Percentiles rank a stretch among this genome's conserved stretches.
phyloP scores from a whole-genome alignment of 768 basidiomycete species.

The Tylopilus plumbeoviolaceoides region DNA sequence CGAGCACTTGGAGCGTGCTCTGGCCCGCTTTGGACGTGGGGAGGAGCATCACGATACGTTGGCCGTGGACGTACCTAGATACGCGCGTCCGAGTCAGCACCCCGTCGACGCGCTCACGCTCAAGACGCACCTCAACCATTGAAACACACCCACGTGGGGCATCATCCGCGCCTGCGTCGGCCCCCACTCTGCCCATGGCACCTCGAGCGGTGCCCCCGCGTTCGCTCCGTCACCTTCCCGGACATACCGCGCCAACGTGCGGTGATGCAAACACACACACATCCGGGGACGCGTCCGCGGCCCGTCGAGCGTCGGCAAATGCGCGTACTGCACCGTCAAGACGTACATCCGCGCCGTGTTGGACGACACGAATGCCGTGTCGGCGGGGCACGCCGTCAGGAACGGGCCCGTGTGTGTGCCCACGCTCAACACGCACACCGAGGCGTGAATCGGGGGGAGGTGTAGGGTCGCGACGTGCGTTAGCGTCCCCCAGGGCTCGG shows the following conservation, averaged over 20 bases:
- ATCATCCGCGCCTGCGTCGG: slow-evolving; percentile 32
- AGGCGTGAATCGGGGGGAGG: slow-evolving; percentile 10
- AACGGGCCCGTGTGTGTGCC: slow-evolving; percentile 35
- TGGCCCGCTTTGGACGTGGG: slow-evolving; percentile 3
- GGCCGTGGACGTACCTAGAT: slow-evolving; percentile 40
- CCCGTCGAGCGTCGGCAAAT: not conserved
- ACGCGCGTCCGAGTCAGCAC: not conserved
- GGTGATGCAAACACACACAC: slow-evolving; percentile 34
- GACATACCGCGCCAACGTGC: slow-evolving; percentile 22
- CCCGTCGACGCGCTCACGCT: not conserved
- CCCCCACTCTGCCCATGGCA: slow-evolving; percentile 41
- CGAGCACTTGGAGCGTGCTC: slow-evolving; percentile 22
- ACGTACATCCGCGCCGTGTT: slow-evolving; percentile 23
- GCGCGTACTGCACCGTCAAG: slow-evolving; percentile 22
- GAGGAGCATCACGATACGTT: slow-evolving; percentile 32
- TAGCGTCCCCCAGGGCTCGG: not conserved
- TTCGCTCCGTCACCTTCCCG: too few relatives aligned
- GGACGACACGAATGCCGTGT: slow-evolving; percentile 25
- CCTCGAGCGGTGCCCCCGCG: not conserved
- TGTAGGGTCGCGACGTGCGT: slow-evolving; percentile 17
- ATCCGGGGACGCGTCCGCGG: slow-evolving; percentile 10
- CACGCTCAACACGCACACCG: slow-evolving; percentile 15
- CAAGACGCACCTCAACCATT: slow-evolving; percentile 38
- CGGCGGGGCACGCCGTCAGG: slow-evolving; percentile 20
- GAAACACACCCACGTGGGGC: slow-evolving; percentile 26